A percentile compares a stretch with the other conserved stretches of the same genome.
Conservation (phyloP, 352 stramenopile genomes). For the Globisporangium cederbergense region DNA sequence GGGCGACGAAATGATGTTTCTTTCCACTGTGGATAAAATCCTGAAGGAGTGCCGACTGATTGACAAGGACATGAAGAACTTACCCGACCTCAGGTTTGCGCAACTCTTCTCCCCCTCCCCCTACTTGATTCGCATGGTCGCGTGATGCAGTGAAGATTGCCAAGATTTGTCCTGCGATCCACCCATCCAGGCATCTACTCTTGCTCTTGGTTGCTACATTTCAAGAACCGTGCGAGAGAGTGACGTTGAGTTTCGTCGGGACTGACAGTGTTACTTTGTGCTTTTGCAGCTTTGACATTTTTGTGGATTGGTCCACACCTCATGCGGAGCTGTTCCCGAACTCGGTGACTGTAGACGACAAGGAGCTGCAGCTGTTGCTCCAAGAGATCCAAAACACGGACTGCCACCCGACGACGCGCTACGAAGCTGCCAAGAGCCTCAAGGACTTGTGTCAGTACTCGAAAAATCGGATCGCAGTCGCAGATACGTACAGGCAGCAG, state of each 20-base stretch:
- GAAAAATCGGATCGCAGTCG: slow-evolving; percentile 45
- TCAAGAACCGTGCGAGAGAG: slow-evolving; percentile 15
- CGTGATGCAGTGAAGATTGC: slow-evolving; percentile 11
- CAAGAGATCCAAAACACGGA: slow-evolving; percentile 52
- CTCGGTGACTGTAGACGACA: slow-evolving; percentile 36
- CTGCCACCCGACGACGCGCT: slow-evolving; percentile 47
- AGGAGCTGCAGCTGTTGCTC: slow-evolving; percentile 55
- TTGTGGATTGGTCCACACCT: slow-evolving; percentile 49
- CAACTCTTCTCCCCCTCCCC: slow-evolving; percentile 13
- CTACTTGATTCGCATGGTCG: slow-evolving; percentile 17
- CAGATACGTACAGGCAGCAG: slow-evolving; percentile 37
- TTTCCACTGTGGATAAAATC: slow-evolving; percentile 62
- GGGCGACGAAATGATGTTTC: slow-evolving; percentile 66
- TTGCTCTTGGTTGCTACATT: slow-evolving; percentile 20
- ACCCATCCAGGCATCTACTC: neutral
- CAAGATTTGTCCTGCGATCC: slow-evolving; percentile 7
- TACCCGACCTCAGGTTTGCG: slow-evolving; percentile 65
- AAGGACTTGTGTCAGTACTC: slow-evolving; percentile 68
- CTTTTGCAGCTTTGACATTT: slow-evolving; percentile 57
- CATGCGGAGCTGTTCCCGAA: slow-evolving; percentile 43
- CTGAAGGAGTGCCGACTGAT: slow-evolving; percentile 54
- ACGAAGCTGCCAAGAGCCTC: slow-evolving; percentile 66
- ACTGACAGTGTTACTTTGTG: slow-evolving; percentile 15
- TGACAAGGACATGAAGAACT: slow-evolving; percentile 53
- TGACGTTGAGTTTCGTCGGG: slow-evolving; percentile 1